Percentiles rank a stretch among this genome's conserved stretches.
Evolutionary conservation across 352 stramenopile genomes (phyloP).

Genomic region (Pythium myriotylum): DNA sequence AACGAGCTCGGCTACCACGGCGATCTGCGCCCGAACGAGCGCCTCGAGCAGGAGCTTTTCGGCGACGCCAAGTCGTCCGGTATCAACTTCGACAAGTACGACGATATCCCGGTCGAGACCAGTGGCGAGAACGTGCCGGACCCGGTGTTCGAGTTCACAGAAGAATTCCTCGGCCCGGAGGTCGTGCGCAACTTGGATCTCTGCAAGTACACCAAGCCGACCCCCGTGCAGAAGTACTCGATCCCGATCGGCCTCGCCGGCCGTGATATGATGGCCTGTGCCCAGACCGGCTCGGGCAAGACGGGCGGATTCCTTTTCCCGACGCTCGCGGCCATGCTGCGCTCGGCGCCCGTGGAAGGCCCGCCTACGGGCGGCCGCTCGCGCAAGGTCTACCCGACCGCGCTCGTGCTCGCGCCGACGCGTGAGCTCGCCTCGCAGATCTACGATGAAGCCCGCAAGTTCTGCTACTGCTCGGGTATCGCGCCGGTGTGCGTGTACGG

Average conservation of each 20-base stretch:
- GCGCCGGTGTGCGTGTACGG: constrained; percentile 95
- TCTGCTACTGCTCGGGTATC: constrained; percentile 96
- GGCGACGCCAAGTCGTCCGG: constrained; percentile 92
- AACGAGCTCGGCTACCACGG: constrained; percentile 98
- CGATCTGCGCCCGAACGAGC: constrained; percentile 89
- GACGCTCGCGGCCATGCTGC: constrained; percentile 96
- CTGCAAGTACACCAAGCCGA: constrained; percentile 96
- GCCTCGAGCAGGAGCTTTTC: constrained; percentile 93
- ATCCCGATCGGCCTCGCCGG: constrained; percentile 95
- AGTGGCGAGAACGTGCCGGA: constrained; percentile 93
- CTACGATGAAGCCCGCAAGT: constrained; percentile 95
- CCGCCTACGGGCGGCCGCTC: constrained; percentile 56
- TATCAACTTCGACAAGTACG: constrained; percentile 99
- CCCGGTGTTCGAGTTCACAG: constrained; percentile 89
- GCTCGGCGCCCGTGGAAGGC: constrained; percentile 61
- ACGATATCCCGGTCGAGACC: constrained; percentile 98
- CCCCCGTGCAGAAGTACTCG: constrained; percentile 99
- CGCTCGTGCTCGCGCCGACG: constrained; percentile 94
- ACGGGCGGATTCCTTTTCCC: constrained; percentile 97
- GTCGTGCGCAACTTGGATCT: constrained; percentile 92
- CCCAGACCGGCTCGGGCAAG: constrained; percentile 98
- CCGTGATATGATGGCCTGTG: constrained; percentile 99
- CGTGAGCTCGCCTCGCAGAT: constrained; percentile 96
- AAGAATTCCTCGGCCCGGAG: constrained; percentile 90
- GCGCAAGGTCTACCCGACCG: constrained; percentile 90